Percentiles rank a stretch among this genome's conserved stretches.
Conservation (phyloP, 208 protist species). For the Leishmania gerbilli region DNA sequence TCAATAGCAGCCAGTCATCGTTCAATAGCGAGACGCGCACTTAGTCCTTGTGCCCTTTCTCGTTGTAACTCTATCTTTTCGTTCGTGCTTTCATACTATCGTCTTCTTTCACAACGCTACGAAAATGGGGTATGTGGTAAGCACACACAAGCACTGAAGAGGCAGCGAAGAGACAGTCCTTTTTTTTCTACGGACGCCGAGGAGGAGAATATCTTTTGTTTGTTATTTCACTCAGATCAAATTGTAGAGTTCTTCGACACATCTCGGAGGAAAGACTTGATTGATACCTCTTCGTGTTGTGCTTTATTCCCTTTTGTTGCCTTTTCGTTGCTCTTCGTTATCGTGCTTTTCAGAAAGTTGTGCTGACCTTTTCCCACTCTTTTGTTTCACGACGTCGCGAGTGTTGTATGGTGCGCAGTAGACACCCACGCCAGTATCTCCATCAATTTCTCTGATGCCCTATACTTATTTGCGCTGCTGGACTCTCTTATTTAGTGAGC, state of each 20-base stretch:
- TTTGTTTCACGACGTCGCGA: not conserved
- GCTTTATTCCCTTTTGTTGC: not conserved
- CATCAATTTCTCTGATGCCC: not conserved
- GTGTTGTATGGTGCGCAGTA: not conserved
- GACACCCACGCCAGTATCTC: not conserved
- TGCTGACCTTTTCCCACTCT: not conserved
- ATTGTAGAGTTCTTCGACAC: slow-evolving; percentile 7
- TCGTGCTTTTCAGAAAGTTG: slow-evolving; percentile 9
- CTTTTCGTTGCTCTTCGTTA: slow-evolving; percentile 3
- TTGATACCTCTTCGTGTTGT: slow-evolving; percentile 2
- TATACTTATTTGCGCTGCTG: slow-evolving; percentile 3
- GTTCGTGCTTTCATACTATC: slow-evolving; percentile 15
- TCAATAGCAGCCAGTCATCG: slow-evolving; percentile 70
- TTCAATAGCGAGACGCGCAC: slow-evolving; percentile 41
- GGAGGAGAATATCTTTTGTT: not conserved
- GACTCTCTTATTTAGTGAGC: not conserved
- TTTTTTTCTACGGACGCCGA: not conserved
- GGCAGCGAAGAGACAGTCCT: not conserved
- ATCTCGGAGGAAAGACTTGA: slow-evolving; percentile 14
- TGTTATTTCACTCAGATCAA: not conserved
- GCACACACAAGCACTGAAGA: not conserved
- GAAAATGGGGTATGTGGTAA: not conserved
- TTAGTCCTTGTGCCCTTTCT: slow-evolving; percentile 8
- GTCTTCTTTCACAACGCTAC: not conserved
- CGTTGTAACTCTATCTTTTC: not conserved